phyloP scores from a whole-genome alignment of 176 grass and related monocot genomes.

The Carex pumila region DNA sequence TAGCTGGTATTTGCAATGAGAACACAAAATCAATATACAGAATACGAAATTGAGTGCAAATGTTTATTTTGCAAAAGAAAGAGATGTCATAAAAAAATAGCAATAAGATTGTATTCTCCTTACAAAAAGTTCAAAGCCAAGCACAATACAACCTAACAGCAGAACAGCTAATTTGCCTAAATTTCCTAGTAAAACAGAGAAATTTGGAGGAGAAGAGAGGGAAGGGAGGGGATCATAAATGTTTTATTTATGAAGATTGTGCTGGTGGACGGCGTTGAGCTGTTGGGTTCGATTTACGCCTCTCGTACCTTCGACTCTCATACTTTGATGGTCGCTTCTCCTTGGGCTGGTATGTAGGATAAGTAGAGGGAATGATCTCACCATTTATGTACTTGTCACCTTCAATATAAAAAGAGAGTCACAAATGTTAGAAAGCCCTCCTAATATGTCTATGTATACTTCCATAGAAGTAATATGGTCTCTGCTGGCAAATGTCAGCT shows the following conservation, averaged over 20 bases:
- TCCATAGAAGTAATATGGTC: not conserved
- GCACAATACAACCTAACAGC: not conserved
- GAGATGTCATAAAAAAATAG: not conserved
- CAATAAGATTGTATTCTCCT: not conserved
- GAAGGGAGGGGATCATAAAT: not conserved
- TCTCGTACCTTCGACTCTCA: slow-evolving; percentile 80
- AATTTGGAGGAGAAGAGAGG: not conserved
- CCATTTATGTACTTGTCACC: slow-evolving; percentile 98
- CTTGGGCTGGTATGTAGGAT: slow-evolving; percentile 96
- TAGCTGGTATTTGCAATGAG: no score
- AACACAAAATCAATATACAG: not conserved
- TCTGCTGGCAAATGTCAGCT: not conserved
- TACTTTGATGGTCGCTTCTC: slow-evolving; percentile 70
- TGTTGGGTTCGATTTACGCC: slow-evolving; percentile 64
- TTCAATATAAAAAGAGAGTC: not conserved
- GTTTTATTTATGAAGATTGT: slow-evolving; percentile 9
- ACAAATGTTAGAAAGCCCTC: not conserved
- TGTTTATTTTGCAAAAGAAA: not conserved
- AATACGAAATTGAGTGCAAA: not conserved
- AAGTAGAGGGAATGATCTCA: slow-evolving; percentile 93
- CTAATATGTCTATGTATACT: not conserved
- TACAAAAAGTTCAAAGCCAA: not conserved
- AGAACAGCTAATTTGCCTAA: not conserved
- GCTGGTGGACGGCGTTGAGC: slow-evolving; percentile 3
- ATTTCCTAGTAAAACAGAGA: not conserved